These are phyloP conservation scores for Thielaviopsis ethacetica DNA, from an alignment of 2,329 filamentous ascomycete genomes.

Conservation along the genomic window DNA sequence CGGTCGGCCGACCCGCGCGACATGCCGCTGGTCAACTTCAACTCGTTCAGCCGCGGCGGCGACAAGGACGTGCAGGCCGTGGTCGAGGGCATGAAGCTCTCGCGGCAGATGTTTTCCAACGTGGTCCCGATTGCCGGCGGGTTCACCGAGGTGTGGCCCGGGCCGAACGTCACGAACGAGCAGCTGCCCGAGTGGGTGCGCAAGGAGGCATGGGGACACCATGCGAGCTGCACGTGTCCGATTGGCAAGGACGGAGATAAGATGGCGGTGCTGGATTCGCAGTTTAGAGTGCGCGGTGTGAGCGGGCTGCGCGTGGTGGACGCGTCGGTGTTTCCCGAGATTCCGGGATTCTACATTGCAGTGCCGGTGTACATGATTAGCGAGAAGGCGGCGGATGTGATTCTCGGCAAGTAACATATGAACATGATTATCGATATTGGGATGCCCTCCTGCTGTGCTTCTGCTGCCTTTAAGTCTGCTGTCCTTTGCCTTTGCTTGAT, in stretches of 20 bases:
- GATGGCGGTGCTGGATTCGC: constrained; percentile 38
- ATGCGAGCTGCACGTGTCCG: constrained; percentile 37
- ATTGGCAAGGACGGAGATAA: constrained; percentile 39
- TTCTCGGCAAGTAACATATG: constrained; percentile 17
- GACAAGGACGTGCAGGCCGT: constrained; percentile 27
- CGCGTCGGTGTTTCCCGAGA: constrained; percentile 39
- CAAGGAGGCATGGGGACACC: constrained; percentile 36
- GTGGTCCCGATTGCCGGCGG: constrained; percentile 14
- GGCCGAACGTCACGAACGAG: constrained; percentile 13
- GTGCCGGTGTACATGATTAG: constrained; percentile 40
- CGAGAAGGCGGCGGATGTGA: constrained; percentile 46
- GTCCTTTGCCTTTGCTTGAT: too few relatives aligned
- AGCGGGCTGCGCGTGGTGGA: constrained; percentile 43
- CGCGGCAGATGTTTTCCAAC: constrained; percentile 15
- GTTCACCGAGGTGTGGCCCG: constrained; percentile 9
- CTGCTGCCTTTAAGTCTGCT: too few relatives aligned
- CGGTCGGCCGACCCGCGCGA: constrained; percentile 44
- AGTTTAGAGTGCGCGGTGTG: constrained; percentile 40
- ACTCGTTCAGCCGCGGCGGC: constrained; percentile 33
- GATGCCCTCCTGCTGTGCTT: too few relatives aligned
- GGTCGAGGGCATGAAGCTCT: constrained; percentile 20
- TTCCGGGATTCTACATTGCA: constrained; percentile 30
- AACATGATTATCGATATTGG: neutral
- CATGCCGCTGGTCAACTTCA: constrained; percentile 45
- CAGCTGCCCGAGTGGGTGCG: constrained; percentile 20